These are phyloP conservation scores for Sporisorium sorghi DNA, from an alignment of 1,284 basidiomycete species.

Conservation along the genomic window DNA sequence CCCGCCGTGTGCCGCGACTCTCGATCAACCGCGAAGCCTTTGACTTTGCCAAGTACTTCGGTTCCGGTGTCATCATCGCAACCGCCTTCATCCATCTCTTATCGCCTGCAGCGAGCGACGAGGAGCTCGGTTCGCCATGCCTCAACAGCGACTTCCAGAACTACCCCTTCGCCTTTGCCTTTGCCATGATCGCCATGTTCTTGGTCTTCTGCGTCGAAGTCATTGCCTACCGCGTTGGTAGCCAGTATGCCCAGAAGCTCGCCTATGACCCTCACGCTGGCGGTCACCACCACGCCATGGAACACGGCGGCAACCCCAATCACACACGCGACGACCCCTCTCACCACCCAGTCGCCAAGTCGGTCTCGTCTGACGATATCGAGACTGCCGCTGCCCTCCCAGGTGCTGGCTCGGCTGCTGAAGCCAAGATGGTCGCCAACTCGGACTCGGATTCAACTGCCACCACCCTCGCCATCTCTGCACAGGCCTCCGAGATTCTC, in stretches of 20 bases:
- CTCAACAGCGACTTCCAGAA: conserved; percentile 57
- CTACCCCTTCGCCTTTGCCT: conserved; percentile 62
- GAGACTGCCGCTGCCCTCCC: conserved; percentile 14
- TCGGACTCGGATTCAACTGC: conserved; percentile 5
- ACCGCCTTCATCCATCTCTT: conserved; percentile 74
- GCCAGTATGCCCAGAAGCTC: conserved; percentile 44
- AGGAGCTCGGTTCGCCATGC: conserved; percentile 59
- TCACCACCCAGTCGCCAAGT: conserved; percentile 9
- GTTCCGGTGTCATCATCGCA: conserved; percentile 79
- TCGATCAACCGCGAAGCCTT: conserved; percentile 64
- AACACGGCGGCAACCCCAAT: conserved; percentile 42
- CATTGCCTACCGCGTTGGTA: conserved; percentile 64
- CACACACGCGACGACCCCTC: conserved; percentile 1
- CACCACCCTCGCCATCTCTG: conserved; percentile 10
- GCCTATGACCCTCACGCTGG: conserved; percentile 66
- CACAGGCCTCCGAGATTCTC: conserved; percentile 78
- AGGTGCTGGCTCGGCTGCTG: conserved; percentile 14
- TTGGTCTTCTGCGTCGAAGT: conserved; percentile 64
- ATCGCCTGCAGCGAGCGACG: conserved; percentile 53
- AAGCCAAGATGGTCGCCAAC: conserved; percentile 30
- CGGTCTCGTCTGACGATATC: conserved; percentile 12
- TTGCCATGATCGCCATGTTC: conserved; percentile 66
- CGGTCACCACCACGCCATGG: conserved; percentile 63
- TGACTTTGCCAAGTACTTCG: conserved; percentile 90
- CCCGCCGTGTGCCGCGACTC: conserved; percentile 73